Evolutionary conservation across 495 filamentous ascomycete species (phyloP), one percentile per base, ranked within the genome.

Genomic region (Paragyromitra xinjiangensis): DNA sequence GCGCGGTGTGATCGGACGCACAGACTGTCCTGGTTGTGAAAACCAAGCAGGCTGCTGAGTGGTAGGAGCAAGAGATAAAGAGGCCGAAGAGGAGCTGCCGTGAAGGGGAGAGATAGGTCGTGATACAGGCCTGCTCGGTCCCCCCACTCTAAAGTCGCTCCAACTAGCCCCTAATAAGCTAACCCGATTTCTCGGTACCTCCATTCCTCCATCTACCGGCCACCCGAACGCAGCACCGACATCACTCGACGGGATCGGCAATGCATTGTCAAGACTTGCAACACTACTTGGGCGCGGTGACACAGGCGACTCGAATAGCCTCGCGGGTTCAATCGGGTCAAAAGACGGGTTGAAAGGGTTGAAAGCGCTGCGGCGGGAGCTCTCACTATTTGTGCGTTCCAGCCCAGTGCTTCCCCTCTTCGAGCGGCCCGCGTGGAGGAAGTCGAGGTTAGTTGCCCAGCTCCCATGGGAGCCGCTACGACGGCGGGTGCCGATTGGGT

Each of bases 201-300:
- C 81, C 69, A 80, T 77, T 14, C 85, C 87, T 22, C 89, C 88
- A 9, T 84, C 83, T 7, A 86, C 85, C 2, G 88, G 87, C 90
- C 90, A 91, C 1, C 89, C 89, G 75, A 91, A 91, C 40, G 89
- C 88, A 51, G 87, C 88, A 37, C 90, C 92, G 9, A 82, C 81
- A 58, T 95, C 93, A 8, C 91, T 93, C 2, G 93, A 95, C 0
- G 93, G 93, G 70, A 92, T 88, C 1, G 92, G 91, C 58, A 95
- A 86, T 50, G 85, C 81, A 48, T 88, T 88, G 64, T 95, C 93
- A 64, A 90, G 90, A 0, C 93, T 94, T 7, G 92, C 91, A 37
- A 92, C 92, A 14, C 93, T 95, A 1, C 91, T 88, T 29, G 93
- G 93, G 34, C 93, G 86, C 2, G 92, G 91, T 45, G 92, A 93